These are phyloP conservation scores for Kappamyces sp. DNA, from an alignment of 192 early-diverging fungal genomes.

Conservation along the genomic window DNA sequence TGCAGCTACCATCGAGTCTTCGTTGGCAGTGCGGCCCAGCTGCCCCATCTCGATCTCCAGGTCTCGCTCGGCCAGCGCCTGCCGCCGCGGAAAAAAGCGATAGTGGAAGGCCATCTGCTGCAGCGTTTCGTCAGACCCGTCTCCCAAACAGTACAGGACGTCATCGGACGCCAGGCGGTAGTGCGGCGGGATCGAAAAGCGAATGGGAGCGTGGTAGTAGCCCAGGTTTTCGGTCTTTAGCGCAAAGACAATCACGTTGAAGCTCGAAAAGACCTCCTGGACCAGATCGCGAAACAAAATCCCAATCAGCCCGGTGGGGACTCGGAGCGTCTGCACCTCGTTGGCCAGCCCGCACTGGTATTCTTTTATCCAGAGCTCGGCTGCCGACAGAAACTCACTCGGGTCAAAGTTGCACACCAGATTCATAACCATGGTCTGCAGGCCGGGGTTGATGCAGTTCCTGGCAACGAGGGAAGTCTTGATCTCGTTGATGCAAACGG, in stretches of 20 bases:
- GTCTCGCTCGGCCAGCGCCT: constrained; percentile 17
- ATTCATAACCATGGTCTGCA: constrained; percentile 40
- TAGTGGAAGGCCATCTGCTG: constrained; percentile 35
- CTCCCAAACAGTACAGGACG: constrained; percentile 32
- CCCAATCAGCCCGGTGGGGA: constrained; percentile 38
- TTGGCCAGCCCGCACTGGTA: constrained; percentile 42
- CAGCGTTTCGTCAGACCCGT: constrained; percentile 38
- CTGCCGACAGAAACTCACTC: not conserved
- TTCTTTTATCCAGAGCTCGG: constrained; percentile 31
- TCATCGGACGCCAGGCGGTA: constrained; percentile 32
- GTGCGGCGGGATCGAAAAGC: constrained; percentile 30
- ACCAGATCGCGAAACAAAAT: constrained; percentile 35
- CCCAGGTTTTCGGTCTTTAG: constrained; percentile 31
- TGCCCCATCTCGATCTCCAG: constrained; percentile 33
- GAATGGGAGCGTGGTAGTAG: constrained; percentile 25
- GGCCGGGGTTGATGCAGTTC: constrained; percentile 41
- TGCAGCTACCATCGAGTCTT: too few relatives aligned
- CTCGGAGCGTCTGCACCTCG: constrained; percentile 37
- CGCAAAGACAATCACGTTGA: constrained; percentile 40
- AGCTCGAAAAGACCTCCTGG: constrained; percentile 30
- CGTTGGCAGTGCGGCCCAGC: constrained; percentile 15
- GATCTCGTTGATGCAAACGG: constrained; percentile 43
- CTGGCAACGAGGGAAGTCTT: constrained; percentile 42
- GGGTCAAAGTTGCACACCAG: constrained; percentile 37
- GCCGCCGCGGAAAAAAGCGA: constrained; percentile 25